Conservation (phyloP, 805 yeast species). For the Candida rishiriensis region DNA sequence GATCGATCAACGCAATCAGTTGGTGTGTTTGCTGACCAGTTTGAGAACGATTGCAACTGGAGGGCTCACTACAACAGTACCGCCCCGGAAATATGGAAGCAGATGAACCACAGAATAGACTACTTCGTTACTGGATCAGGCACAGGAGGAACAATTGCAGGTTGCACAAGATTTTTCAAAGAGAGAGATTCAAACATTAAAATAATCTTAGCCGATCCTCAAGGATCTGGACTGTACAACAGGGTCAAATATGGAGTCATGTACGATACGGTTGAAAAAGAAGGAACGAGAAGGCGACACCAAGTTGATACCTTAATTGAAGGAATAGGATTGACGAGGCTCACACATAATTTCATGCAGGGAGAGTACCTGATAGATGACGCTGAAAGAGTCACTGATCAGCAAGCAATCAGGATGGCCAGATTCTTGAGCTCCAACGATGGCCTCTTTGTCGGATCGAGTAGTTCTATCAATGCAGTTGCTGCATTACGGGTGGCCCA, state of each 20-base stretch:
- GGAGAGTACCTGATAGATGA: slow-evolving; percentile 74
- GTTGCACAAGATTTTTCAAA: slow-evolving; percentile 74
- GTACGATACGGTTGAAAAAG: slow-evolving; percentile 85
- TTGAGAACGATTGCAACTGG: slow-evolving; percentile 93
- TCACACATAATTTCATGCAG: slow-evolving; percentile 72
- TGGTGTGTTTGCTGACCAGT: slow-evolving; percentile 92
- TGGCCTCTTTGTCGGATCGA: slow-evolving; percentile 88
- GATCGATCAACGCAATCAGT: slow-evolving; percentile 34
- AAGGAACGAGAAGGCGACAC: slow-evolving; percentile 91
- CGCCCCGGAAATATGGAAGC: slow-evolving; percentile 88
- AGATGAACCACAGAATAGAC: slow-evolving; percentile 61
- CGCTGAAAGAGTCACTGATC: slow-evolving; percentile 74
- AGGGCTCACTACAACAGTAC: slow-evolving; percentile 73
- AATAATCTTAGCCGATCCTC: slow-evolving; percentile 86
- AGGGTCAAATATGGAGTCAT: slow-evolving; percentile 86
- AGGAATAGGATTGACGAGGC: slow-evolving; percentile 87
- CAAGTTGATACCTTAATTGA: slow-evolving; percentile 95
- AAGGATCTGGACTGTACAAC: slow-evolving; percentile 88
- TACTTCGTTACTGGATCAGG: slow-evolving; percentile 90
- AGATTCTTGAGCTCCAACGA: slow-evolving; percentile 73
- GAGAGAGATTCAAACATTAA: slow-evolving; percentile 37
- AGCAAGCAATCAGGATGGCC: slow-evolving; percentile 86
- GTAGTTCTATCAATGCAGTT: slow-evolving; percentile 91
- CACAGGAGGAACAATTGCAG: slow-evolving; percentile 96
- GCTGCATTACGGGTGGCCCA: slow-evolving; percentile 69